These are phyloP conservation scores for Pythium coloratum DNA, from an alignment of 352 stramenopile genomes.

Conservation along the genomic window DNA sequence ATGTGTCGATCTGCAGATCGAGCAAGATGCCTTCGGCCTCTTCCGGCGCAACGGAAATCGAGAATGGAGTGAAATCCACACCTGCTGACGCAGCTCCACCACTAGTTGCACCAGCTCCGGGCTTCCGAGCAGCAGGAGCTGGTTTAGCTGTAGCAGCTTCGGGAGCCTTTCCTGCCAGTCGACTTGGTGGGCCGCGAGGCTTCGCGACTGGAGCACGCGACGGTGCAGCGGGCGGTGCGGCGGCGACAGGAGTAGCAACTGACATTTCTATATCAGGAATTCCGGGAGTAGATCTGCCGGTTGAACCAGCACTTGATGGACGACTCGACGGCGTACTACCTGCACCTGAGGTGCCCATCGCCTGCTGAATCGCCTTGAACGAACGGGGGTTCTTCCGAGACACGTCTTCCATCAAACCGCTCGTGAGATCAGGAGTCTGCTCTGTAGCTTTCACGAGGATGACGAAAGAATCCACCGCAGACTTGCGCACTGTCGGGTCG, in stretches of 20 bases:
- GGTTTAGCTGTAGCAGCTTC: conserved; percentile 18
- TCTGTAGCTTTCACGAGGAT: conserved; percentile 55
- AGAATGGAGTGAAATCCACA: conserved; percentile 65
- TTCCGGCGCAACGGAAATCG: conserved; percentile 58
- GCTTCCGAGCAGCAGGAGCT: conserved; percentile 25
- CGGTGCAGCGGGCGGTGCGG: neutral
- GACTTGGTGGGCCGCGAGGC: conserved; percentile 43
- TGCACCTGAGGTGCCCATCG: conserved; percentile 31
- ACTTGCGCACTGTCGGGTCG: conserved; percentile 79
- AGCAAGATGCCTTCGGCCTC: conserved; percentile 64
- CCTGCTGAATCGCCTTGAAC: conserved; percentile 66
- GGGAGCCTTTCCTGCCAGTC: conserved; percentile 44
- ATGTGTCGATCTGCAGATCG: conserved; percentile 64
- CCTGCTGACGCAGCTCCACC: conserved; percentile 19
- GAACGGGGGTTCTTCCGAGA: conserved; percentile 68
- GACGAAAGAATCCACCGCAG: conserved; percentile 64
- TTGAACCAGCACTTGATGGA: conserved; percentile 32
- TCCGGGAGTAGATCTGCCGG: conserved; percentile 17
- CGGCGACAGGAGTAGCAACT: conserved; percentile 6
- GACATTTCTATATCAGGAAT: conserved; percentile 27
- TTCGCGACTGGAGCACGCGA: conserved; percentile 28
- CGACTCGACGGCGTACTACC: conserved; percentile 31
- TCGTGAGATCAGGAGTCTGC: conserved; percentile 52
- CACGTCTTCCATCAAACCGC: conserved; percentile 63
- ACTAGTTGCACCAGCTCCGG: conserved; percentile 5